Evolutionary conservation across 192 early-diverging fungal species (phyloP), one percentile per base, ranked within the genome.

Genomic region (Anaeromyces robustus): DNA sequence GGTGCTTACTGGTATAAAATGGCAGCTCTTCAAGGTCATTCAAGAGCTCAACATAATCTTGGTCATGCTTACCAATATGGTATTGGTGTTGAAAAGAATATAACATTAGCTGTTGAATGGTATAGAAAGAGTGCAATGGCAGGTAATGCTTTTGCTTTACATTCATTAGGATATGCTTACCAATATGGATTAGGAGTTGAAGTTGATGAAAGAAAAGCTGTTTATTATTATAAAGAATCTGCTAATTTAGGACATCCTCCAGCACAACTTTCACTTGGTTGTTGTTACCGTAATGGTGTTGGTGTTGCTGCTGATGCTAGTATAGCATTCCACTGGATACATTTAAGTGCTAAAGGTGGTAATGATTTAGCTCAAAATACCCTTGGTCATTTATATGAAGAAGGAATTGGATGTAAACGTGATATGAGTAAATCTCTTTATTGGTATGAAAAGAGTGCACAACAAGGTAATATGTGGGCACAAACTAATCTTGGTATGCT

Each of bases 211-310:
- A 79, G 84, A n/a, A 84, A 89, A 77, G 90, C 90, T 29, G 86
- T 90, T 12, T 82, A 87, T 78, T 89, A 88, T 86, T 91, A 91
- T 79, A 85, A 85, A 77, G 84, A 88, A 32, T 84, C 84, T 30
- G 90, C 90, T 12, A 86, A 90, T 77, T 82, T 89, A 78, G 82
- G 86, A 77, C 86, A 90, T 52, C 87, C 88, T 19, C 87, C 88
- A 14, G 90, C 88, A 0, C 89, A 90, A 80, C 87, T 89, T 17
- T 89, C 88, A 9, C 84, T 91, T 22, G 90, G 89, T n/a, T 89
- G 89, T 81, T 89, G 89, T 19, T 80, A 37, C 12, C 79, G 77
- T 30, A 30, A 80, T 77, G 79, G 79, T 18, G 77, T 80, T 32
- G 79, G 79, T 29, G 30, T 30, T 3, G 29, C 37, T 17, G 79